A percentile compares a stretch with the other conserved stretches of the same genome.
These are phyloP conservation scores for Fusarium sambucinum DNA, from an alignment of 2,329 filamentous ascomycete species.

Conservation along the genomic window DNA sequence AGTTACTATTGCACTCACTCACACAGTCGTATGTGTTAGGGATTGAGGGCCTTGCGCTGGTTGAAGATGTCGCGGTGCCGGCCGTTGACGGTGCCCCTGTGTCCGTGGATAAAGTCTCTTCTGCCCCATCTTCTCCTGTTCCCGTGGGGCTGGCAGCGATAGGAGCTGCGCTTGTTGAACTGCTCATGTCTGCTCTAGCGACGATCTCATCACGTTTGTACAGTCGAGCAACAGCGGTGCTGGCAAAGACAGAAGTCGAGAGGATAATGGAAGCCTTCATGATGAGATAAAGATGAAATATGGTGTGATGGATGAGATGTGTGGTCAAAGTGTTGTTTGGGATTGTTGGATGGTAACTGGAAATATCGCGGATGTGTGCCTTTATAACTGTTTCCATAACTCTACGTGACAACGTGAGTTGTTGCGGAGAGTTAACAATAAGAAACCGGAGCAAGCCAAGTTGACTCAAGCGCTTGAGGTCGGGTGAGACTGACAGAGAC, in stretches of 20 bases:
- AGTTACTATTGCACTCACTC: background rate
- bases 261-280: background rate
- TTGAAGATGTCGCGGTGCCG: background rate
- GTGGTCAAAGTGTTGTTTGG: background rate
- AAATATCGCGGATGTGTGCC: background rate
- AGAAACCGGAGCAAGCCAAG: too few species aligned
- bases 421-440: background rate
- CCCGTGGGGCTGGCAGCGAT: background rate
- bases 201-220: background rate
- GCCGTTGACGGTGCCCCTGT: rapidly evolving
- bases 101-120: background rate
- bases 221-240: background rate
- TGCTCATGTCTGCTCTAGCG: background rate
- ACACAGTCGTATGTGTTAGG: conserved; percentile 20
- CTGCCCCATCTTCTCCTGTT: background rate
- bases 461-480: too few species aligned
- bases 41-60: background rate
- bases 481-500: background rate
- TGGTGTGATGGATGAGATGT: too few species aligned
- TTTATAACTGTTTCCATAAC: background rate
- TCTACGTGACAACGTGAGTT: background rate
- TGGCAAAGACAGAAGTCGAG: background rate
- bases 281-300: background rate
- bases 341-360: too few species aligned
- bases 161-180: too few species aligned